phyloP scores from a whole-genome alignment of 2,329 filamentous ascomycete genomes.

The Cercospora sp. region DNA sequence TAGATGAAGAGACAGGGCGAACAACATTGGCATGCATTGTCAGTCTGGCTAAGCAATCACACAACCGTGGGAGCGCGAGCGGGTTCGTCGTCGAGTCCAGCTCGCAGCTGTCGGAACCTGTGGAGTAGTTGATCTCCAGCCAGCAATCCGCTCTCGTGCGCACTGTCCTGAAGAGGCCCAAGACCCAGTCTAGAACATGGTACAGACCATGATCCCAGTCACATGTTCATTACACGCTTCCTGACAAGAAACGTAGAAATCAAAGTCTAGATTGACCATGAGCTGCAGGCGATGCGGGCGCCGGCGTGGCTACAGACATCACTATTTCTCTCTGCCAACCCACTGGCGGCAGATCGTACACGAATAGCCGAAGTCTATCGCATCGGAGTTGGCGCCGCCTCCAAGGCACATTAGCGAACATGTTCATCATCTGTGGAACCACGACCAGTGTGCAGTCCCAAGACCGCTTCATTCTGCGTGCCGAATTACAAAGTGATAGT shows the following conservation, averaged over 20 bases:
- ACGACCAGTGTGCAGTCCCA: neutral
- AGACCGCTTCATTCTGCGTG: neutral
- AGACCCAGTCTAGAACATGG: conserved; percentile 5
- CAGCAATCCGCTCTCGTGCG: conserved; percentile 4
- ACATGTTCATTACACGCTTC: neutral
- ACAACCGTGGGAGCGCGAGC: neutral
- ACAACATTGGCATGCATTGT: neutral
- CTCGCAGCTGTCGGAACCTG: neutral
- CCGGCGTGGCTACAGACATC: neutral
- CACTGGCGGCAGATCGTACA: conserved; percentile 8
- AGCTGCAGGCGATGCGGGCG: neutral
- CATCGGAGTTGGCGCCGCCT: conserved; percentile 4
- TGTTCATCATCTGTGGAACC: conserved; percentile 5
- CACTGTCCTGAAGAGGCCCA: neutral
- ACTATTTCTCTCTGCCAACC: neutral
- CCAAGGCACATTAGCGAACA: neutral
- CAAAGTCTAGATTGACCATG: neutral
- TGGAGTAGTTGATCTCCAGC: conserved; percentile 7
- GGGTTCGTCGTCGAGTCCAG: neutral
- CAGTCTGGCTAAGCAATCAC: neutral
- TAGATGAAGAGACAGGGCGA: conserved; percentile 1
- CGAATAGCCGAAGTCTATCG: conserved; percentile 9
- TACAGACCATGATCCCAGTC: conserved; percentile 4
- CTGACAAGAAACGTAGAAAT: neutral
- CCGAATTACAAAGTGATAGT: neutral